Conservation (phyloP, 164 flowering plant genomes). For the Pachysandra terminalis region DNA sequence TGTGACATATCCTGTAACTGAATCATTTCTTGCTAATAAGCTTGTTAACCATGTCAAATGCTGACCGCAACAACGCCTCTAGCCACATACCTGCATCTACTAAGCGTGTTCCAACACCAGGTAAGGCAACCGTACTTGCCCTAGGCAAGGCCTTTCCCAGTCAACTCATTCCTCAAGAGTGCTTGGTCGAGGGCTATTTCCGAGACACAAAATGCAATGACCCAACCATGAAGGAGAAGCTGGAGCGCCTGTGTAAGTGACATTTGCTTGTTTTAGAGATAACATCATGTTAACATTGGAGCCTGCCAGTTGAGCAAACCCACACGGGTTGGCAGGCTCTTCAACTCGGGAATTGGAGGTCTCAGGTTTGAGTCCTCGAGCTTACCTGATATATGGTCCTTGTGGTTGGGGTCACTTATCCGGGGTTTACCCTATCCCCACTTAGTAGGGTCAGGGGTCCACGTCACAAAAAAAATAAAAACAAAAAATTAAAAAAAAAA, state of each 20-base stretch:
- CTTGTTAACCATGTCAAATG: conserved; percentile 21
- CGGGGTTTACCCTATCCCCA: too few relatives aligned
- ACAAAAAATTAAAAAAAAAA: too few relatives aligned
- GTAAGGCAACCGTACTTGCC: conserved; percentile 45
- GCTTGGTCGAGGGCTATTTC: conserved; percentile 43
- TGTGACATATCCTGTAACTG: not conserved
- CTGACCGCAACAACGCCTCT: conserved; percentile 6
- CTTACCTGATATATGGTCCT: too few relatives aligned
- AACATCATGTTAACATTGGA: too few relatives aligned
- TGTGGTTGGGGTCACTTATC: too few relatives aligned
- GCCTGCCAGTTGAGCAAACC: too few relatives aligned
- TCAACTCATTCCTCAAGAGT: conserved; percentile 41
- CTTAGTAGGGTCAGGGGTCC: too few relatives aligned
- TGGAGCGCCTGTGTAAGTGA: conserved; percentile 42
- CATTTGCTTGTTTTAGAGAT: not conserved
- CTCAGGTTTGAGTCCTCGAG: too few relatives aligned
- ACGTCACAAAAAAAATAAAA: too few relatives aligned
- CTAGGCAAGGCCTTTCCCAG: conserved; percentile 46
- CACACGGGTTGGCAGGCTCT: too few relatives aligned
- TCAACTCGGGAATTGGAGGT: too few relatives aligned
- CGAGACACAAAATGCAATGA: conserved; percentile 47
- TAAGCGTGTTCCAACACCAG: conserved; percentile 31
- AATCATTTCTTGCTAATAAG: not conserved
- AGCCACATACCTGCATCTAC: not conserved
- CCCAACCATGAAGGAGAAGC: conserved; percentile 39